Conservation (phyloP, 306 rosid species). For the Sicyos edulis region DNA sequence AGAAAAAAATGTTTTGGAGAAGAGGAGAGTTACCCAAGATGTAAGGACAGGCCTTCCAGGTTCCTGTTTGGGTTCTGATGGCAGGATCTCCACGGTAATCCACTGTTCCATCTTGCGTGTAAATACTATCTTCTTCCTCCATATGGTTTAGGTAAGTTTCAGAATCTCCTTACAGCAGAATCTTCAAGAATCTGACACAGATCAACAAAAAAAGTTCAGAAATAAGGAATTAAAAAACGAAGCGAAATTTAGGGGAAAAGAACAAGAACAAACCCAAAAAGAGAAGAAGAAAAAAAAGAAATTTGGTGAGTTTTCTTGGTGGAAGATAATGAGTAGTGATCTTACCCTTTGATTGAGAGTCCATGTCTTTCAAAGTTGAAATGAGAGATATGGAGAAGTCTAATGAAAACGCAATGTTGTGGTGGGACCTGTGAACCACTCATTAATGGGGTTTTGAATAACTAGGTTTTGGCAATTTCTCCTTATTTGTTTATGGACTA, state of each 20-base stretch:
- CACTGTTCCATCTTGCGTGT: conserved; percentile 24
- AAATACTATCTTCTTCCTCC: conserved; percentile 18
- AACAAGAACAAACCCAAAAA: not conserved
- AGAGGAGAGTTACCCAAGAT: not conserved
- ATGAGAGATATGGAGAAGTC: not conserved
- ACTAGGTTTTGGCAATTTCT: not conserved
- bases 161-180: not conserved
- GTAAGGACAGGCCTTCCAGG: conserved; percentile 22
- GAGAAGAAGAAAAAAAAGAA: not conserved
- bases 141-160: not conserved
- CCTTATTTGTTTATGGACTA: not conserved
- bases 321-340: not conserved
- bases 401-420: not conserved
- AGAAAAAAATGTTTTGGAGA: no score
- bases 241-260: not conserved
- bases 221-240: not conserved
- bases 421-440: not conserved
- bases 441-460: not conserved
- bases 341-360: not conserved
- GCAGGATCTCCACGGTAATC: conserved; percentile 18
- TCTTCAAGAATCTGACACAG: not conserved
- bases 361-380: not conserved
- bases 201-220: not conserved
- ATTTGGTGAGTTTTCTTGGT: not conserved
- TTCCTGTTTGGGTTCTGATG: conserved; percentile 13